These are phyloP conservation scores for Biscogniauxia mediterranea DNA, from an alignment of 2,329 filamentous ascomycete species.

Conservation along the genomic window DNA sequence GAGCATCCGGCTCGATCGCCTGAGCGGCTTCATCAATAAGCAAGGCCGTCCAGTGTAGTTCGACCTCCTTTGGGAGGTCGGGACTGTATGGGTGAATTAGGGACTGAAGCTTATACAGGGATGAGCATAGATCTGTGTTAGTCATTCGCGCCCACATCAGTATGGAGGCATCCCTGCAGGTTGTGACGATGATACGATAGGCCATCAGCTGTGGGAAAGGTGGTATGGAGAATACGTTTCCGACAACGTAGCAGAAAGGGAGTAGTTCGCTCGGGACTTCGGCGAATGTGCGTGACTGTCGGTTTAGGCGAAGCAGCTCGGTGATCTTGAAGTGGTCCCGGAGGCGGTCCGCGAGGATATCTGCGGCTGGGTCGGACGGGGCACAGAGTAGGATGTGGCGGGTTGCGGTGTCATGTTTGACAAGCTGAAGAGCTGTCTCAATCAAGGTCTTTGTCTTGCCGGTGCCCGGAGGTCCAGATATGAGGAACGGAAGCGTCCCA, in stretches of 20 bases:
- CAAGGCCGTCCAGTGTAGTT: not conserved
- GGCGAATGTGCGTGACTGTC: not conserved
- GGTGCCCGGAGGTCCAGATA: not conserved
- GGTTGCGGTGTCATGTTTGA: not conserved
- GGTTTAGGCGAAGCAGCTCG: not conserved
- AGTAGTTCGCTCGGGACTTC: not conserved
- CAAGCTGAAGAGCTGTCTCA: not conserved
- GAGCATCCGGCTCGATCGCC: not conserved
- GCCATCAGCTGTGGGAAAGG: not conserved
- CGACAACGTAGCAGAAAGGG: not conserved
- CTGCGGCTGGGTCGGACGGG: not conserved
- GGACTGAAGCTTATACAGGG: not conserved
- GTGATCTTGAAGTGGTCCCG: not conserved
- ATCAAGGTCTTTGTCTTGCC: not conserved
- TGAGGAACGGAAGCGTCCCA: not conserved
- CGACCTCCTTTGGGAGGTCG: not conserved
- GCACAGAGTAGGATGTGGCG: not conserved
- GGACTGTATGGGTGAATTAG: not conserved
- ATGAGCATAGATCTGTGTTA: not conserved
- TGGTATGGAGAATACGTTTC: not conserved
- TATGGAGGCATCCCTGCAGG: not conserved
- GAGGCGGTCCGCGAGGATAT: not conserved
- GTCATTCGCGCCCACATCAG: not conserved
- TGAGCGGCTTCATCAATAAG: not conserved
- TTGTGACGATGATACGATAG: not conserved